phyloP scores from a whole-genome alignment of 2,329 filamentous ascomycete species.

The Colletotrichum sp. region DNA sequence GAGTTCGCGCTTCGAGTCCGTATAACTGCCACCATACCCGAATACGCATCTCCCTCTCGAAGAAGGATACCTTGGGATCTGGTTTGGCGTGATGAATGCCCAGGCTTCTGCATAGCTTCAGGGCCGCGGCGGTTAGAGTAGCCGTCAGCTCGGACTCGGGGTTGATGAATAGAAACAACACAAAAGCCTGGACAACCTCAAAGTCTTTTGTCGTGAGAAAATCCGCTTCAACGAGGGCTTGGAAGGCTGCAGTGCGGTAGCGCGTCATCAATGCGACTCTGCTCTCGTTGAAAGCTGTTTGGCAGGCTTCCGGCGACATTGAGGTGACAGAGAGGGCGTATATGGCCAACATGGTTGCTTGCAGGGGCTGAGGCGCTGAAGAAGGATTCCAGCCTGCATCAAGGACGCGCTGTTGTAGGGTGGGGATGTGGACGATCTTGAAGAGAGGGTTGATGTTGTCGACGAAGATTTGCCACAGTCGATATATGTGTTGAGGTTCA shows the following conservation, averaged over 20 bases:
- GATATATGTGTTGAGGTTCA: slow-evolving; percentile 32
- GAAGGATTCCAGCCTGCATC: slow-evolving; percentile 31
- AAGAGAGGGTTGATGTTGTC: slow-evolving; percentile 35
- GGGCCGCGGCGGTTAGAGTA: slow-evolving; percentile 25
- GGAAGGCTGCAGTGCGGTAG: slow-evolving; percentile 28
- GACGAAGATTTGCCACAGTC: slow-evolving; percentile 36
- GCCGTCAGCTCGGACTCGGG: slow-evolving; percentile 30
- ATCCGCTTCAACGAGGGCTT: slow-evolving; percentile 28
- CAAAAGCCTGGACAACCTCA: slow-evolving; percentile 34
- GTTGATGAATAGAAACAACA: slow-evolving; percentile 32
- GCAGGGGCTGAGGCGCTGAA: slow-evolving; percentile 18
- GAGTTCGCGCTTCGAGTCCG: slow-evolving; percentile 23
- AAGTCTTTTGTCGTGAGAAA: slow-evolving; percentile 31
- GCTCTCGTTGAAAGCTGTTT: slow-evolving; percentile 15
- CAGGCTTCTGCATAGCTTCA: slow-evolving; percentile 30
- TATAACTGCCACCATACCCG: slow-evolving; percentile 33
- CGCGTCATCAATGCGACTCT: slow-evolving; percentile 21
- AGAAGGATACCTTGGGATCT: slow-evolving; percentile 23
- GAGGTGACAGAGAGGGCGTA: slow-evolving; percentile 31
- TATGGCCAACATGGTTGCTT: slow-evolving; percentile 31
- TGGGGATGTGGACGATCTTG: slow-evolving; percentile 37
- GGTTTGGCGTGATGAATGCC: slow-evolving; percentile 23
- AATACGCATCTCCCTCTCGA: slow-evolving; percentile 31
- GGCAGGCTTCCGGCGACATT: slow-evolving; percentile 22
- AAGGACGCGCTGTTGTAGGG: slow-evolving; percentile 32